Base-by-base conservation (phyloP, 805 yeast species). In the Pichia kluyveri region DNA sequence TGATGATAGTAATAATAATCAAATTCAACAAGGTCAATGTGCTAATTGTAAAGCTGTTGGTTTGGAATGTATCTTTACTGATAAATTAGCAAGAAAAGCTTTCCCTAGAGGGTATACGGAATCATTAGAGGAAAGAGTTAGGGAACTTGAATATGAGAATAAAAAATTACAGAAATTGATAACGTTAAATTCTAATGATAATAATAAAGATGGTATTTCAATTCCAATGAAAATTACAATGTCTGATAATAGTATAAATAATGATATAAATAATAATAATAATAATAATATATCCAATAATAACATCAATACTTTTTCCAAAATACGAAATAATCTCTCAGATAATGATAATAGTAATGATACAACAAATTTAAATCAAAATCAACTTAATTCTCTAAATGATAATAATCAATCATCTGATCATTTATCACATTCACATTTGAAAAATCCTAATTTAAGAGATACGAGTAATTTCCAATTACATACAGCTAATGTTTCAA, bases 21-120 rank as follows among this genome's bases (percentile, higher is more conserved):
- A 19, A 19, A 19, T 3, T 19, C 6, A 6, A 4, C 26, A 23
- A 4, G 26, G 26, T 4, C 79, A 76, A 55, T 89, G 97, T 62
- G 77, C 91, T 0, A 83, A 85, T 51, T 89, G 97, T 69, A 81
- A 79, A 12, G 74, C 80, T 8, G 93, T 86, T 4, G 96, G 96
- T 4, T 75, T 89, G 49, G 91, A 86, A 53, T 89, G 97, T 64
- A 83, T 83, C 48, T 84, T 87, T n/a, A 81, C 90, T 17, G 96
- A 89, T 60, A 83, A 83, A 56, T 70, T 89, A n/a, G 77, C 90
- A 0, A 73, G 96, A 49, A 71, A 90, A 53, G 91, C 96, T 0
- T 89, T 83, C 58, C 96, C 96, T 0, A 74, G 95, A 60, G 96
- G 96, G 0, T 89, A 89, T 58, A 89, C 96, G 0, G 96, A 89